These are phyloP conservation scores for Euphorbia corollata DNA, from an alignment of 441 rosid genomes.

Conservation along the genomic window DNA sequence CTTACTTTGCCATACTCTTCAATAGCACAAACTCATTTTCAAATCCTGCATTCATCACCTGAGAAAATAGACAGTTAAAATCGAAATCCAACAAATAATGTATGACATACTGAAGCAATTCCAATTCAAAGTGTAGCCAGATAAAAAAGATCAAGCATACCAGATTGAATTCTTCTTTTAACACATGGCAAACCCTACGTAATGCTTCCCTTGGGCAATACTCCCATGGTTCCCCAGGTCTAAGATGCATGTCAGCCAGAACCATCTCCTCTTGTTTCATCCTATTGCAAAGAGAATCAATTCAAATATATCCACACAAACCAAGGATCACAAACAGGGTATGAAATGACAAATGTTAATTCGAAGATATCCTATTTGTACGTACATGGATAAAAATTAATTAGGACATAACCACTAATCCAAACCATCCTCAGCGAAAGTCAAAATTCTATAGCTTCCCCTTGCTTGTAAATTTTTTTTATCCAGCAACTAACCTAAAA, in stretches of 20 bases:
- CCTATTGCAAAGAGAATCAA: conserved; percentile 36
- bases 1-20: conserved; percentile 54
- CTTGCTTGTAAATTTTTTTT: background rate
- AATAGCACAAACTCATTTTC: conserved; percentile 87
- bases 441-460: background rate
- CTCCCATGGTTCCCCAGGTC: conserved; percentile 88
- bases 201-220: conserved; percentile 90
- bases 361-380: background rate
- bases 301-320: background rate
- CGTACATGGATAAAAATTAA: background rate
- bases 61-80: conserved; percentile 18
- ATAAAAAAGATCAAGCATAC: conserved; percentile 28
- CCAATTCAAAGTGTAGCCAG: conserved; percentile 2
- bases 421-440: background rate
- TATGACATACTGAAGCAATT: conserved; percentile 7
- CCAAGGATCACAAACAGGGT: background rate
- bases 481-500: no score
- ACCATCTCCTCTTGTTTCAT: conserved; percentile 74
- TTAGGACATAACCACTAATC: no score
- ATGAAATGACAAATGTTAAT: background rate
- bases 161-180: conserved; percentile 82
- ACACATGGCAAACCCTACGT: conserved; percentile 53
- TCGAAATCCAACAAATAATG: conserved; percentile 6
- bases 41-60: conserved; percentile 94
- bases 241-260: conserved; percentile 81